phyloP scores from a whole-genome alignment of 345 rosid species.

The Eucalyptus melliodora region DNA sequence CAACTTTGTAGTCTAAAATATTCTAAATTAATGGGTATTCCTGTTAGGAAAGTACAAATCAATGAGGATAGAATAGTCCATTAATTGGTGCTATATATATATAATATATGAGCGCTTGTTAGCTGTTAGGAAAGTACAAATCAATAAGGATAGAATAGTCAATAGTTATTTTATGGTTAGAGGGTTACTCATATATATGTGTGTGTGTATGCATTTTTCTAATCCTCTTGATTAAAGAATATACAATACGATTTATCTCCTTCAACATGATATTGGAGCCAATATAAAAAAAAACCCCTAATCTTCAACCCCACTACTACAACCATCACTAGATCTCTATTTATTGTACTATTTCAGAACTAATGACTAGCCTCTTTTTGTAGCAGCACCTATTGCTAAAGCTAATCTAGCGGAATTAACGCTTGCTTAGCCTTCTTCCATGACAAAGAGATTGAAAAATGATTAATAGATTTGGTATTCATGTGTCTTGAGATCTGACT shows the following conservation, averaged over 20 bases:
- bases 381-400: background rate
- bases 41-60: no score
- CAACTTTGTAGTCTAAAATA: background rate
- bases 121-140: no score
- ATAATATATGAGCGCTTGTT: background rate
- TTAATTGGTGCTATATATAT: no score
- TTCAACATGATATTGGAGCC: background rate
- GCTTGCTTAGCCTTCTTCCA: background rate
- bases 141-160: no score
- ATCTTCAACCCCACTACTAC: background rate
- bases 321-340: background rate
- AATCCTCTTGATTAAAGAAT: background rate
- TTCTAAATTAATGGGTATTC: background rate
- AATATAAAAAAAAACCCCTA: no score
- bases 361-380: background rate
- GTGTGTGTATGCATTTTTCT: no score
- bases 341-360: background rate
- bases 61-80: no score
- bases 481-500: background rate
- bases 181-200: no score
- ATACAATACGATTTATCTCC: background rate
- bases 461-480: background rate
- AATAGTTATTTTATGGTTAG: no score
- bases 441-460: background rate
- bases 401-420: accelerated